A percentile compares a stretch with the other conserved stretches of the same genome.
Evolutionary conservation across 1,139 yeast species (phyloP).

Genomic region (Pichia kudriavzevii): DNA sequence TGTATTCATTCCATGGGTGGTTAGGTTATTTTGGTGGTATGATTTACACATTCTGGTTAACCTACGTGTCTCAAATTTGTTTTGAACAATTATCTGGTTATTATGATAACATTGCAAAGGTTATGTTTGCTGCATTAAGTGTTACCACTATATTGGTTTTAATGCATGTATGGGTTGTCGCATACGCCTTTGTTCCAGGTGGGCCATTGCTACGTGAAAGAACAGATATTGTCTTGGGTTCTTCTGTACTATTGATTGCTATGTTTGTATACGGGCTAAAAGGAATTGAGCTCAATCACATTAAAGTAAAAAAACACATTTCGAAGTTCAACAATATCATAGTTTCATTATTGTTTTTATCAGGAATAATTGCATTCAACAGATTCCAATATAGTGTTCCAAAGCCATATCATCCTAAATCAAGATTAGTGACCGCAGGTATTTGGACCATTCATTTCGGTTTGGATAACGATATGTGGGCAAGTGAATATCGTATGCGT

Average conservation of each 20-base stretch:
- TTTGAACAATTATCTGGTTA: slow-evolving; percentile 30
- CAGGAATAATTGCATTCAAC: slow-evolving; percentile 40
- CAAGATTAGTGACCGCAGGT: slow-evolving; percentile 80
- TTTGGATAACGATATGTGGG: slow-evolving; percentile 97
- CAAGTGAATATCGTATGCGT: slow-evolving; percentile 84
- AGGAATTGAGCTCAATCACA: slow-evolving; percentile 6
- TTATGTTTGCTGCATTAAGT: slow-evolving; percentile 44
- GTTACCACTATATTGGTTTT: slow-evolving; percentile 51
- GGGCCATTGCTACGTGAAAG: slow-evolving; percentile 85
- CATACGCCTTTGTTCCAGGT: slow-evolving; percentile 96
- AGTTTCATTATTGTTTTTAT: slow-evolving; percentile 21
- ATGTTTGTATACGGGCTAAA: slow-evolving; percentile 26
- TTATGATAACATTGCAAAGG: slow-evolving; percentile 12
- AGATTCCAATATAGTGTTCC: slow-evolving; percentile 56
- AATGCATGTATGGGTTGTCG: slow-evolving; percentile 94
- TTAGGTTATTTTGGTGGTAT: slow-evolving; percentile 75
- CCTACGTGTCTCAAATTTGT: slow-evolving; percentile 56
- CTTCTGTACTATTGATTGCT: slow-evolving; percentile 41
- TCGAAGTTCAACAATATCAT: slow-evolving; percentile 22
- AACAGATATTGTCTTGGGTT: slow-evolving; percentile 61
- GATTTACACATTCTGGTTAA: slow-evolving; percentile 54
- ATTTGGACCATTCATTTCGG: slow-evolving; percentile 99
- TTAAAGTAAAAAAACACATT: slow-evolving; percentile 11
- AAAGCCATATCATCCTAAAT: slow-evolving; percentile 69
- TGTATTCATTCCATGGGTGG: slow-evolving; percentile 62